phyloP scores from a whole-genome alignment of 179 eudicot species.

The Silene vulgaris region DNA sequence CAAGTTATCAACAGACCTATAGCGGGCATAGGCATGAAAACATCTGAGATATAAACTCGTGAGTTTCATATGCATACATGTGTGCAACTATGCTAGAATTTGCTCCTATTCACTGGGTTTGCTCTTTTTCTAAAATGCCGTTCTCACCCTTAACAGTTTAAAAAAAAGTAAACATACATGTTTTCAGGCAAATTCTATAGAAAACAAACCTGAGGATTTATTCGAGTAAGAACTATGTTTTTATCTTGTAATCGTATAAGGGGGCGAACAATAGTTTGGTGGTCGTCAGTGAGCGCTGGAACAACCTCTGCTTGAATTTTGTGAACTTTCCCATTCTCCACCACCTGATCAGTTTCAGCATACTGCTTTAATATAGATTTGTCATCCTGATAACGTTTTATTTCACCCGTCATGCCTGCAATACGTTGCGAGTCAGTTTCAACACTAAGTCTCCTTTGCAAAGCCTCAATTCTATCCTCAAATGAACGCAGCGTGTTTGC shows the following conservation, averaged over 20 bases:
- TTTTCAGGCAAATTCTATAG: not conserved
- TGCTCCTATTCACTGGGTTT: no score
- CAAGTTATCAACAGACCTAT: not conserved
- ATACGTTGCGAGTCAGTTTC: conserved; percentile 76
- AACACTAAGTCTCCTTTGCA: conserved; percentile 64
- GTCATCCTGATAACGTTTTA: conserved; percentile 91
- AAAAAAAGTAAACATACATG: no score
- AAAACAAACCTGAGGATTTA: conserved; percentile 65
- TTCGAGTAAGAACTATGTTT: conserved; percentile 71
- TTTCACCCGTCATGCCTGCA: conserved; percentile 76
- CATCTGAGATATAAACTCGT: not conserved
- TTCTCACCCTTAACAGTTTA: no score
- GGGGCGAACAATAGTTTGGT: conserved; percentile 74
- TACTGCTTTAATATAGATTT: conserved; percentile 74
- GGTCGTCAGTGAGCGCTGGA: conserved; percentile 70
- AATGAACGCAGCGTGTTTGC: conserved; percentile 90
- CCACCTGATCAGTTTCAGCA: conserved; percentile 91
- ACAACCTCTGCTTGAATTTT: conserved; percentile 76
- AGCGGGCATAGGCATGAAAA: not conserved
- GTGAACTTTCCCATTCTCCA: conserved; percentile 70
- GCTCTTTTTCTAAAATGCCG: no score
- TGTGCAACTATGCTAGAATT: not conserved
- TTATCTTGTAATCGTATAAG: conserved; percentile 66
- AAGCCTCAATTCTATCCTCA: conserved; percentile 83
- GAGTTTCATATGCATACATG: not conserved